Percentiles rank a stretch among this genome's conserved stretches.
phyloP scores from a whole-genome alignment of 306 rosid species.

The Prunus davidiana region DNA sequence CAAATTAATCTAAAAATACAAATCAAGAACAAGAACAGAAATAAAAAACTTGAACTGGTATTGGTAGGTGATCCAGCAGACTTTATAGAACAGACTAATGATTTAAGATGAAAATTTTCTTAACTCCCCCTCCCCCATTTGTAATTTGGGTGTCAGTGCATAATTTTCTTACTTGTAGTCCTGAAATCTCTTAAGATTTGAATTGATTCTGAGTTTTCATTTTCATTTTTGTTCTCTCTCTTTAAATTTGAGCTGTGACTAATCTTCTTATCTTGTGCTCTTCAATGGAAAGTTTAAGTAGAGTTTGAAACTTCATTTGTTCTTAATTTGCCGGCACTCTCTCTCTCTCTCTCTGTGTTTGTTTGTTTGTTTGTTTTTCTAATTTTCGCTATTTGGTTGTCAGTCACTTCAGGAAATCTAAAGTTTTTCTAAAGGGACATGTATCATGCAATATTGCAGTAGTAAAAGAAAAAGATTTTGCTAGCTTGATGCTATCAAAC shows the following conservation, averaged over 20 bases:
- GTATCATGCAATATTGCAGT: conserved; percentile 20
- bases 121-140: not conserved
- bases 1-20: not conserved
- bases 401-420: conserved; percentile 18
- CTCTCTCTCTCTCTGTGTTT: too few relatives aligned
- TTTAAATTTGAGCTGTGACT: not conserved
- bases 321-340: not conserved
- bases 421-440: conserved; percentile 2
- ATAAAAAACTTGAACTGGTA: not conserved
- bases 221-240: not conserved
- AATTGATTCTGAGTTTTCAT: not conserved
- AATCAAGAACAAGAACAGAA: not conserved
- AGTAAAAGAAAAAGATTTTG: conserved; percentile 10
- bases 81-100: not conserved
- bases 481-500: conserved; percentile 6
- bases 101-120: not conserved
- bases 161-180: not conserved
- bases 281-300: not conserved
- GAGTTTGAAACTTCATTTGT: not conserved
- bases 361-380: not conserved
- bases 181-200: not conserved
- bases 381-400: not conserved
- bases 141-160: not conserved
- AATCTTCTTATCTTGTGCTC: not conserved
- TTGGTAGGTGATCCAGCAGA: not conserved